Evolutionary conservation across 352 stramenopile species (phyloP), one percentile per base, ranked within the genome.

Genomic region (Pythium guiyangense): DNA sequence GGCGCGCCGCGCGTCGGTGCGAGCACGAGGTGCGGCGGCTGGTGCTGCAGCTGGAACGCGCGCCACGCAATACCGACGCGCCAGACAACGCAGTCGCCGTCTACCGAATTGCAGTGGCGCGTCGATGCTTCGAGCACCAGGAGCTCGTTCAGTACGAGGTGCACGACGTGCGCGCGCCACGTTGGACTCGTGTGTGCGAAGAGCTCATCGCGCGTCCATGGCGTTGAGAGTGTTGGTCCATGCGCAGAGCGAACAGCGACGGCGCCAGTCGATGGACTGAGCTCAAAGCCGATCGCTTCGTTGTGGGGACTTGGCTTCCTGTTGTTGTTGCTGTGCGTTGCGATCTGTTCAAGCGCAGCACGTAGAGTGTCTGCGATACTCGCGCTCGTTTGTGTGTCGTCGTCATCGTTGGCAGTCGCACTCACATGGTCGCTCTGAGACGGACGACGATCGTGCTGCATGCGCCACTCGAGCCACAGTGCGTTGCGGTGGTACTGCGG

Each of bases 91-190:
- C 49, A 2, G 22, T 18, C n/a, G n/a, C n/a, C n/a, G 20, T 4
- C 11, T 20, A 6, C 0, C 4, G 2, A 2, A 2, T 25, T 14
- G 27, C 8, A 27, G 17, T 11, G 4, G 12, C 25, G 31, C n/a
- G 44, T 49, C 15, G 67, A 49, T 29, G 86, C 44, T 31, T 83
- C 69, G 18, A 88, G 52, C 8, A 61, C 63, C 20, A 86, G 26
- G 3, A 88, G 45, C 26, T 70, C 42, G 5, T 54, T 48, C 34
- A 66, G 54, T 12, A 61, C 67, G 35, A 83, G 34, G 29, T 55
- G 57, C 11, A 64, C 39, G 14, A 70, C 34, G 50, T 62, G 52
- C 12, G 51, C 27, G 25, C 40, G 51, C 57, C 58, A 75, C 8
- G 42, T 12, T 6, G 60, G 37, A 27, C 59, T 42, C 4, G 61